These are phyloP conservation scores for Penicillium sp. DNA, from an alignment of 2,329 filamentous ascomycete species.

Conservation along the genomic window DNA sequence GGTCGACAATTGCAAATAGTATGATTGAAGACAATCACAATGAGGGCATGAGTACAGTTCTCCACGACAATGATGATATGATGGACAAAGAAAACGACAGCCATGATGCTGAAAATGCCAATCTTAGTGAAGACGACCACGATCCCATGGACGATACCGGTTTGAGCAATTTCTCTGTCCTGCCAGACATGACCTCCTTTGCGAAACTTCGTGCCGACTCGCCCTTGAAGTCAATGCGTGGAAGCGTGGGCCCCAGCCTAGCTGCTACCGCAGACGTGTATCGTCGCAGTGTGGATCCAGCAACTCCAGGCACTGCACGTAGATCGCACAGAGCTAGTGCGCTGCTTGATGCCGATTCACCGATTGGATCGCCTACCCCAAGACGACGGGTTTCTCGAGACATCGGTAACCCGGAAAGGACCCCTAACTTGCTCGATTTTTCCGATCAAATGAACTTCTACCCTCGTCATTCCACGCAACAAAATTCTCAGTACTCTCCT, in stretches of 20 bases:
- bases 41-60: slow-evolving; percentile 45
- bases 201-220: slow-evolving; percentile 67
- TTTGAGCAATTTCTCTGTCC: slow-evolving; percentile 85
- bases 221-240: slow-evolving; percentile 51
- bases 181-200: slow-evolving; percentile 84
- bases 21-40: slow-evolving; percentile 40
- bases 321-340: slow-evolving; percentile 32
- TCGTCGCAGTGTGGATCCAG: slow-evolving; percentile 19
- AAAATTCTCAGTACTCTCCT: slow-evolving; percentile 37
- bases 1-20: slow-evolving; percentile 32
- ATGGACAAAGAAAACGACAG: slow-evolving; percentile 24
- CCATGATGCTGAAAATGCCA: slow-evolving; percentile 23
- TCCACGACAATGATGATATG: slow-evolving; percentile 25
- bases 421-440: slow-evolving; percentile 83
- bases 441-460: slow-evolving; percentile 71
- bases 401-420: slow-evolving; percentile 52
- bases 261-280: slow-evolving; percentile 9
- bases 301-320: slow-evolving; percentile 52
- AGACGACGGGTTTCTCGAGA: slow-evolving; percentile 49
- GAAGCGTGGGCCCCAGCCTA: slow-evolving; percentile 46
- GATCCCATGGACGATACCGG: slow-evolving; percentile 46
- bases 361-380: slow-evolving; percentile 47
- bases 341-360: slow-evolving; percentile 35
- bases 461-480: slow-evolving; percentile 47
- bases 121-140: slow-evolving; percentile 30